These are phyloP conservation scores for Nannochloropsis gaditana DNA, from an alignment of 108 stramenopile genomes.

Conservation along the genomic window DNA sequence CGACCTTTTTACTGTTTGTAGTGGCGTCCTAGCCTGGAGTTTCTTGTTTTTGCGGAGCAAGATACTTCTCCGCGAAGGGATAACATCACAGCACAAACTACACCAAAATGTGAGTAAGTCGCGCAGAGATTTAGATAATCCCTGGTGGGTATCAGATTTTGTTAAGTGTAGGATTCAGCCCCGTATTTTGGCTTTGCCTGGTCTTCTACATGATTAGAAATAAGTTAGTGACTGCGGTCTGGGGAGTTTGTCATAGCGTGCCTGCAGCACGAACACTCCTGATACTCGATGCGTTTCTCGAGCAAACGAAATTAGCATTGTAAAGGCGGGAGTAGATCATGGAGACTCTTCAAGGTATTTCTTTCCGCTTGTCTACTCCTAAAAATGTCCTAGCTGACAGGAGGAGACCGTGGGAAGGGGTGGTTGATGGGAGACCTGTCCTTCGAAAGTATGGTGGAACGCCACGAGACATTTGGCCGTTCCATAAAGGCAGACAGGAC, in stretches of 20 bases:
- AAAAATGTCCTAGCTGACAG: not conserved
- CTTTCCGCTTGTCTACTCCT: not conserved
- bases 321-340: slow-evolving; percentile 10
- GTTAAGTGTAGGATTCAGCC: too few species aligned
- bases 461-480: not conserved
- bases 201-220: slow-evolving; percentile 14
- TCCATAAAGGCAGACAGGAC: slow-evolving; percentile 16
- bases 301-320: not conserved
- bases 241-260: slow-evolving; percentile 11
- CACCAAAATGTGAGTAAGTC: too few species aligned
- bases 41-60: too few species aligned
- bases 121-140: too few species aligned
- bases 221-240: slow-evolving; percentile 8
- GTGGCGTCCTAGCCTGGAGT: too few species aligned
- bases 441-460: not conserved
- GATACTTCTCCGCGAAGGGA: too few species aligned
- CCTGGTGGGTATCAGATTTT: too few species aligned
- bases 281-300: slow-evolving; percentile 17
- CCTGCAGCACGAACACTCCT: slow-evolving; percentile 16
- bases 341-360: not conserved
- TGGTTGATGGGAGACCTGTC: not conserved
- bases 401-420: not conserved
- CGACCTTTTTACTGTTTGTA: too few species aligned
- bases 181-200: not conserved
- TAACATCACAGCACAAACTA: too few species aligned